Percentiles rank a stretch among this genome's conserved stretches.
phyloP scores from a whole-genome alignment of 2,329 filamentous ascomycete species.

The Fonsecaea erecta region DNA sequence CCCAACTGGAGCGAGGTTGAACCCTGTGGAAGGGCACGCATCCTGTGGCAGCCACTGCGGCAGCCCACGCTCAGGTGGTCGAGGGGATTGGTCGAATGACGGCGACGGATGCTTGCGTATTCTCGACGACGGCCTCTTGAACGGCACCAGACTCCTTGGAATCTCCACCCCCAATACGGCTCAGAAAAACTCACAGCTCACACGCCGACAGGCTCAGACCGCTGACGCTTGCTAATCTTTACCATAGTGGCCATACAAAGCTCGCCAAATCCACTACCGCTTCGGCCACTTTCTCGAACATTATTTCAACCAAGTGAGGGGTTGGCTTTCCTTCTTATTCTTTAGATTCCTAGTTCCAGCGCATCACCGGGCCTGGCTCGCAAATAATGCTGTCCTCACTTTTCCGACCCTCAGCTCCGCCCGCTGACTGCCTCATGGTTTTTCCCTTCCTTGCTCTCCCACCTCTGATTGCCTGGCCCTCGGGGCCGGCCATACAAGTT shows the following conservation, averaged over 20 bases:
- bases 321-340: conserved; percentile 24
- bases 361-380: conserved; percentile 32
- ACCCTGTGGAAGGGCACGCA: conserved; percentile 11
- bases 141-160: conserved; percentile 17
- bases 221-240: conserved; percentile 32
- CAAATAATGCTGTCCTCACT: conserved; percentile 27
- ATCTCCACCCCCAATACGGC: conserved; percentile 23
- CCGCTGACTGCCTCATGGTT: conserved; percentile 27
- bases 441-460: conserved; percentile 7
- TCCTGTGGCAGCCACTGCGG: conserved; percentile 31
- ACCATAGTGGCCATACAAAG: conserved; percentile 26
- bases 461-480: conserved; percentile 11
- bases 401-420: conserved; percentile 25
- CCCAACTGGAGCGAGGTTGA: neutral
- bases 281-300: conserved; percentile 20
- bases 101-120: conserved; percentile 25
- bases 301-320: conserved; percentile 26
- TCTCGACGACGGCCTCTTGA: conserved; percentile 30
- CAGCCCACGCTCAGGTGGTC: conserved; percentile 26
- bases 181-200: conserved; percentile 21
- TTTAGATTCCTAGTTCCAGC: conserved; percentile 24
- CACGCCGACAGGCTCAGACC: conserved; percentile 20
- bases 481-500: conserved; percentile 14
- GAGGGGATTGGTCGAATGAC: conserved; percentile 29
- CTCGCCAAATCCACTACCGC: conserved; percentile 22